These are phyloP conservation scores for Cyberlindnera mycetangii DNA, from an alignment of 805 yeast genomes.

Conservation along the genomic window DNA sequence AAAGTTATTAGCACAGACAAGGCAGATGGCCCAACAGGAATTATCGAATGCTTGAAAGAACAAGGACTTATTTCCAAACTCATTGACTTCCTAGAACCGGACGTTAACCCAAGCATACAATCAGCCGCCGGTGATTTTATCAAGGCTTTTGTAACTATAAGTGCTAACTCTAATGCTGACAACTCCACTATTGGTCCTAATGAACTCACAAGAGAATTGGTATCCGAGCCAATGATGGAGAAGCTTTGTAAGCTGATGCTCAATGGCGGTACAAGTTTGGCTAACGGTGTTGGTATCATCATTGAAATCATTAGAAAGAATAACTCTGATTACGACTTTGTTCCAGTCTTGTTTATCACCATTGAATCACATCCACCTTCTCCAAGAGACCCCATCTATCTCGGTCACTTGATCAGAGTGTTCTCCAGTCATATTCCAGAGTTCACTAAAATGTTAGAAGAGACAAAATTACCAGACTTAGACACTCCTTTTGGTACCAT, in stretches of 20 bases:
- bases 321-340: slow-evolving; percentile 90
- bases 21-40: slow-evolving; percentile 84
- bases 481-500: slow-evolving; percentile 64
- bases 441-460: slow-evolving; percentile 60
- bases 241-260: slow-evolving; percentile 76
- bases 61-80: slow-evolving; percentile 74
- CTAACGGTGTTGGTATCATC: slow-evolving; percentile 91
- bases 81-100: slow-evolving; percentile 67
- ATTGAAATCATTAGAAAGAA: slow-evolving; percentile 94
- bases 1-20: slow-evolving; percentile 92
- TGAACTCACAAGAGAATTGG: slow-evolving; percentile 87
- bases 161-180: slow-evolving; percentile 87
- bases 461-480: slow-evolving; percentile 35
- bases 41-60: slow-evolving; percentile 68
- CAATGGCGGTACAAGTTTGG: slow-evolving; percentile 78
- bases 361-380: slow-evolving; percentile 90
- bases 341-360: slow-evolving; percentile 79
- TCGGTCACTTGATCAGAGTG: slow-evolving; percentile 78
- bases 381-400: slow-evolving; percentile 86
- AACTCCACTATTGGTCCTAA: slow-evolving; percentile 95
- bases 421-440: slow-evolving; percentile 73
- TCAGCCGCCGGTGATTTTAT: slow-evolving; percentile 94
- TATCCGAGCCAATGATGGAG: slow-evolving; percentile 65
- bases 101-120: slow-evolving; percentile 67
- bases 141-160: slow-evolving; percentile 89